Conservation (phyloP, 257 asterid species). For the Prunella vulgaris region DNA sequence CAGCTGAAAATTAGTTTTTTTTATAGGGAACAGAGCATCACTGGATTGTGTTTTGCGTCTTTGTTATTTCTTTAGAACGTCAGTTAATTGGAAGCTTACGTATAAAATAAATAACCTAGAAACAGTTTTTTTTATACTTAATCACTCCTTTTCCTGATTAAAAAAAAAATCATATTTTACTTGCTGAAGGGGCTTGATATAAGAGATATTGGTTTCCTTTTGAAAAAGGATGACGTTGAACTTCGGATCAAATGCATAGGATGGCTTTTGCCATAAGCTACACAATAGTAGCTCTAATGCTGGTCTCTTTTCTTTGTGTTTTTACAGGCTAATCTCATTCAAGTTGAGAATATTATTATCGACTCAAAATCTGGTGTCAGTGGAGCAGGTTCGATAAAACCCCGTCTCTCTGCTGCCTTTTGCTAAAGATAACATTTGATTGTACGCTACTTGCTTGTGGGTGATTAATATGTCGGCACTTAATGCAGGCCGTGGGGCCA, state of each 20-base stretch:
- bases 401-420: conserved; percentile 12
- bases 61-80: neutral
- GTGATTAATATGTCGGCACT: neutral
- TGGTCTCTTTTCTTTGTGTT: neutral
- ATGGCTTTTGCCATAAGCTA: neutral
- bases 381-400: conserved; percentile 69
- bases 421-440: conserved; percentile 6
- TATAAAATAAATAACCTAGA: neutral
- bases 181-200: too few species aligned
- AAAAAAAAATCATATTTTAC: too few species aligned
- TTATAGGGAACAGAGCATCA: neutral
- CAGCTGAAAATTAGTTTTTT: too few species aligned
- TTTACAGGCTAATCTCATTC: conserved; percentile 78
- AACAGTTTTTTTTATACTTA: too few species aligned
- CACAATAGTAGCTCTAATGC: neutral
- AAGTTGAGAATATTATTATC: conserved; percentile 67
- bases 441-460: neutral
- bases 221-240: too few species aligned
- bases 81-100: neutral
- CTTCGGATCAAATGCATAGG: too few species aligned
- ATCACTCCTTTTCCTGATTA: too few species aligned
- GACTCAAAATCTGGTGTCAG: conserved; percentile 97
- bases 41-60: neutral
- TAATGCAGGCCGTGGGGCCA: conserved; percentile 83
- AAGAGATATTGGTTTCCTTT: too few species aligned